Conservation (phyloP, 1,284 basidiomycete genomes). For the Thecaphora thlaspeos region DNA sequence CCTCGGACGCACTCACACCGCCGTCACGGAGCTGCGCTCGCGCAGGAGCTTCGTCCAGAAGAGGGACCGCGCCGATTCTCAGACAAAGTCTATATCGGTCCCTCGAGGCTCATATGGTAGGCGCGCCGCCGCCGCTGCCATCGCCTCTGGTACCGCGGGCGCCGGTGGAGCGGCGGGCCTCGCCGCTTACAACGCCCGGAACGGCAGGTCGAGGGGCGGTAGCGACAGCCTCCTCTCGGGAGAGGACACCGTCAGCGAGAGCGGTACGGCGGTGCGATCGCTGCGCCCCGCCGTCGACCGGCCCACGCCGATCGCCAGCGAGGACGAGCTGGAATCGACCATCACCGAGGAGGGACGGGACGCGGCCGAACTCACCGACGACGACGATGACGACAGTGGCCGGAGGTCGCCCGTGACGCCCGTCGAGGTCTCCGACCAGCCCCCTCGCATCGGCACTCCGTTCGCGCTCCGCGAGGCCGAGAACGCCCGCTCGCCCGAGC, state of each 20-base stretch:
- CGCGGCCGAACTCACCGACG: neutral
- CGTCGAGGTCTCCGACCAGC: constrained; percentile 6
- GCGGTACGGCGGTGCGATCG: constrained; percentile 10
- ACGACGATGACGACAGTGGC: neutral
- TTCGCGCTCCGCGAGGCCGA: constrained; percentile 34
- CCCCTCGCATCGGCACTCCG: constrained; percentile 16
- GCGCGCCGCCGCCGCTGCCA: constrained; percentile 16
- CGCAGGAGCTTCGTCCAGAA: constrained; percentile 21
- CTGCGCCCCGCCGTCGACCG: constrained; percentile 13
- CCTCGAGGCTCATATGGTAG: constrained; percentile 13
- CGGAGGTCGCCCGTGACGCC: neutral
- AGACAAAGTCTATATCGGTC: neutral
- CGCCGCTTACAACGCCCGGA: neutral
- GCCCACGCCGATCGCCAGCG: constrained; percentile 20
- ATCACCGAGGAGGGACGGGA: neutral
- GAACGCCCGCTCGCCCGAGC: constrained; percentile 30
- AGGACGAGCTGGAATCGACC: constrained; percentile 15
- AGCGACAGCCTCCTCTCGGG: neutral
- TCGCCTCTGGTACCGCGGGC: constrained; percentile 13
- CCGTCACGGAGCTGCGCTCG: constrained; percentile 30
- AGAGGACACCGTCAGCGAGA: constrained; percentile 31
- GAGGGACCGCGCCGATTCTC: constrained; percentile 11
- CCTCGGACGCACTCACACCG: constrained; percentile 31
- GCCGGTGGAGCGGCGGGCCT: constrained; percentile 9
- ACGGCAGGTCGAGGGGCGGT: neutral